Conservation (phyloP, 306 rosid species). For the Mimosa bimucronata region DNA sequence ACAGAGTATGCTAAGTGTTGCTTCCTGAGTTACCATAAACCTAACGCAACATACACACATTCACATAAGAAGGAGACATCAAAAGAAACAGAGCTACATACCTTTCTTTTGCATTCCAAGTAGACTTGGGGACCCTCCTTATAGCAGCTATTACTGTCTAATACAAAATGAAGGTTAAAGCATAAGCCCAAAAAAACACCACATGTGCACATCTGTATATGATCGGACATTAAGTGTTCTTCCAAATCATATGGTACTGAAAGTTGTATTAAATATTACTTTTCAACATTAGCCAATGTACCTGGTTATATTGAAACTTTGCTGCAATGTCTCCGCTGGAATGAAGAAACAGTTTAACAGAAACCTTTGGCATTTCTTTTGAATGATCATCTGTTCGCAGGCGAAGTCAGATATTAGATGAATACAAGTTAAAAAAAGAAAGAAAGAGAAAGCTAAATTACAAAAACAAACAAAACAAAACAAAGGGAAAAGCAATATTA, state of each 20-base stretch:
- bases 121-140: slow-evolving; percentile 69
- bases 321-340: slow-evolving; percentile 79
- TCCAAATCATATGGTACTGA: neutral
- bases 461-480: neutral
- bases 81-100: slow-evolving; percentile 22
- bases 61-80: neutral
- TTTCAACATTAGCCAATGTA: slow-evolving; percentile 29
- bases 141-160: slow-evolving; percentile 69
- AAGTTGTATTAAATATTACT: slow-evolving; percentile 9
- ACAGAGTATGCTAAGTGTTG: slow-evolving; percentile 8
- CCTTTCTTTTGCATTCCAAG: slow-evolving; percentile 89
- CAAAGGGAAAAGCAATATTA: neutral
- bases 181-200: slow-evolving; percentile 33
- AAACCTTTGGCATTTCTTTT: slow-evolving; percentile 54
- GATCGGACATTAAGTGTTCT: slow-evolving; percentile 29
- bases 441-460: neutral
- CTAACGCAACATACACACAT: neutral
- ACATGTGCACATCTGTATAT: neutral
- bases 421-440: slow-evolving; percentile 18
- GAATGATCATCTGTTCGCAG: slow-evolving; percentile 49
- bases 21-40: neutral
- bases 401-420: slow-evolving; percentile 30
- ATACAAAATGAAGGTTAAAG: slow-evolving; percentile 26
- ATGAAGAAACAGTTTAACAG: slow-evolving; percentile 79
- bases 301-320: slow-evolving; percentile 78